Percentiles rank a stretch among this genome's conserved stretches.
Evolutionary conservation across 768 basidiomycete genomes (phyloP).

Genomic region (Calvatia gigantea): DNA sequence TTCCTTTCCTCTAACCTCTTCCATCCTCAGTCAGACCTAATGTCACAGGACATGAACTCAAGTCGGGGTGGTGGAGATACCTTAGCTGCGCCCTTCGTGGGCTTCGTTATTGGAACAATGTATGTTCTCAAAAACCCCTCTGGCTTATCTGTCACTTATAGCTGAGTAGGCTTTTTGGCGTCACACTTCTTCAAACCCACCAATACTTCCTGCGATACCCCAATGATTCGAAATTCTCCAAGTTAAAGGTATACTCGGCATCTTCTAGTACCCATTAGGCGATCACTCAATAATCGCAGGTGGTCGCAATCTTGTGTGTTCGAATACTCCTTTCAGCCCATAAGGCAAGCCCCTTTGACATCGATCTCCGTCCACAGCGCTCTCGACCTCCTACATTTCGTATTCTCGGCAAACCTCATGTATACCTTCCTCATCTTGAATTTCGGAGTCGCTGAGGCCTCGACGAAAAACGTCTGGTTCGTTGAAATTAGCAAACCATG

Average conservation of each 20-base stretch:
- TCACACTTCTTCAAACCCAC: slow-evolving; percentile 6
- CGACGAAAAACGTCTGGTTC: slow-evolving; percentile 3
- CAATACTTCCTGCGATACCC: slow-evolving; percentile 1
- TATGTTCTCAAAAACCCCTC: not conserved
- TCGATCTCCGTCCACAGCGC: not conserved
- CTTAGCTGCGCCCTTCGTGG: slow-evolving; percentile 5
- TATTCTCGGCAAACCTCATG: slow-evolving; percentile 4
- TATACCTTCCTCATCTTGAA: slow-evolving; percentile 8
- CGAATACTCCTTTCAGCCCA: not conserved
- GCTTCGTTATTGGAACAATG: slow-evolving; percentile 1
- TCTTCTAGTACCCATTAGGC: not conserved
- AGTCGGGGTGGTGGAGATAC: not conserved
- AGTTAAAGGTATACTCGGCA: not conserved
- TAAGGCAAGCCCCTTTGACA: not conserved
- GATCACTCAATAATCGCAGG: not conserved
- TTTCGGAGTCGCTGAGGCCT: not conserved
- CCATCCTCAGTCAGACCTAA: not conserved
- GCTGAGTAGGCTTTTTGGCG: not conserved
- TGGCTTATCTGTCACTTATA: not conserved
- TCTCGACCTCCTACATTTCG: slow-evolving; percentile 1
- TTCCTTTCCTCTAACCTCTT: not conserved
- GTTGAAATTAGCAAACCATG: not conserved
- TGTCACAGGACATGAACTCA: not conserved
- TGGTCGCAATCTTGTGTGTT: not conserved
- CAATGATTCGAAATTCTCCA: not conserved